Base-by-base conservation (phyloP, 192 early-diverging fungal genomes). In the Geosiphon pyriformis region DNA sequence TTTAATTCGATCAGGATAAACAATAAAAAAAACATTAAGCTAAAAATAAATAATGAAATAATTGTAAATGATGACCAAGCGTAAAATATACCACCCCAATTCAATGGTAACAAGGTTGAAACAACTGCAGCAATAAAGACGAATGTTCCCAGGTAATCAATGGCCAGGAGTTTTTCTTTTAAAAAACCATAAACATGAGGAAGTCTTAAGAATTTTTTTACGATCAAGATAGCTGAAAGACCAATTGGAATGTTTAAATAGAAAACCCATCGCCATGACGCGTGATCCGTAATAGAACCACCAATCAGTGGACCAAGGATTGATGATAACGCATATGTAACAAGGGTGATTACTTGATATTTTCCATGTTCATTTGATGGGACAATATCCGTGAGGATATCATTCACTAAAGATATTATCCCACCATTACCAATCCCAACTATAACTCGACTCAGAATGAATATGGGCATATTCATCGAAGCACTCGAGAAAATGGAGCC, bases 361-460 rank as follows among this genome's bases (percentile, higher is more conserved):
- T 91, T 93, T 32, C 90, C 90, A 12, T 91, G 78, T 62, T 96
- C 83, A 23, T 87, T 83, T 20, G 86, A 64, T 25, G 87, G 83
- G 12, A 96, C 86, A 52, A 98, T 80, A 70, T 95, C 95, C 4
- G 92, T 80, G 31, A 95, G 80, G 42, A 94, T 88, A 47, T 94
- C 85, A 34, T 93, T 80, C 15, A 89, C 86, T 65, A 88, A 72
- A 3, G 84, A 72, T 65, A 42, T 6, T 10, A 42, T 42, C 7
- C 37, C 37, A 42, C 37, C 37, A 15, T 15, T 15, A 42, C 37
- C 37, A 6, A 42, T 42, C 6, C 37, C 37, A 42, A 15, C 37
- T 6, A 42, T 42, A 10, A 15, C 37, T 10, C 37, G 37, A 42
- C 6, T 10, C 15, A 42, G 7, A 42, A 42, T 42, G n/a, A n/a